Evolutionary conservation across 2,329 filamentous ascomycete species (phyloP).

Genomic region (Aspergillus pseudoterreus): DNA sequence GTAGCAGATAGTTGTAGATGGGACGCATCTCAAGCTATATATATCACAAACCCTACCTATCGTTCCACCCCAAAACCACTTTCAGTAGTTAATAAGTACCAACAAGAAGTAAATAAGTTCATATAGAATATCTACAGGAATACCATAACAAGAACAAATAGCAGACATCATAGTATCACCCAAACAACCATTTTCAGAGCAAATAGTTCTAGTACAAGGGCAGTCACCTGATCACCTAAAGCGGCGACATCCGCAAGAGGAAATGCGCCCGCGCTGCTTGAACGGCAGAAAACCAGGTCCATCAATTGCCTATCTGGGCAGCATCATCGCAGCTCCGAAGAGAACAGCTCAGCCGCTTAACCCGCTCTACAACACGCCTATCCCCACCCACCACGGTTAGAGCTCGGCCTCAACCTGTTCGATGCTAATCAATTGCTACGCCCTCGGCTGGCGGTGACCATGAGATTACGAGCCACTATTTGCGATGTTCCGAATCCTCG

Average conservation of each 20-base stretch:
- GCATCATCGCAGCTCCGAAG: constrained; percentile 4
- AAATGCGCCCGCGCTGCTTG: background rate
- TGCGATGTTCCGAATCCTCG: constrained; percentile 56
- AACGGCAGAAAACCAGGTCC: background rate
- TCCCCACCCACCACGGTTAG: constrained; percentile 1
- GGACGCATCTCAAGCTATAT: no score
- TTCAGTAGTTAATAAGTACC: no score
- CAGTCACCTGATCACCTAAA: background rate
- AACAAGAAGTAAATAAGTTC: no score
- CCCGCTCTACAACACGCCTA: background rate
- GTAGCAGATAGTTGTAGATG: no score
- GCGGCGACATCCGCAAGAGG: background rate
- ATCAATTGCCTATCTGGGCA: background rate
- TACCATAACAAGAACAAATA: no score
- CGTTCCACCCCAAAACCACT: background rate
- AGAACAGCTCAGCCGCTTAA: constrained; percentile 16
- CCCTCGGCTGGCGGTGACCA: constrained; percentile 35
- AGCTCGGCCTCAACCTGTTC: constrained; percentile 13
- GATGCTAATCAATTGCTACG: constrained; percentile 27
- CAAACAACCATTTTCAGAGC: background rate
- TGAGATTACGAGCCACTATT: constrained; percentile 33
- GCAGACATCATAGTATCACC: no score
- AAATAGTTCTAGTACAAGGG: background rate
- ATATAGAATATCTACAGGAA: no score
- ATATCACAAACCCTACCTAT: background rate